Evolutionary conservation across 139 green algal species (phyloP).

Genomic region (Raphidocelis subcapitata): DNA sequence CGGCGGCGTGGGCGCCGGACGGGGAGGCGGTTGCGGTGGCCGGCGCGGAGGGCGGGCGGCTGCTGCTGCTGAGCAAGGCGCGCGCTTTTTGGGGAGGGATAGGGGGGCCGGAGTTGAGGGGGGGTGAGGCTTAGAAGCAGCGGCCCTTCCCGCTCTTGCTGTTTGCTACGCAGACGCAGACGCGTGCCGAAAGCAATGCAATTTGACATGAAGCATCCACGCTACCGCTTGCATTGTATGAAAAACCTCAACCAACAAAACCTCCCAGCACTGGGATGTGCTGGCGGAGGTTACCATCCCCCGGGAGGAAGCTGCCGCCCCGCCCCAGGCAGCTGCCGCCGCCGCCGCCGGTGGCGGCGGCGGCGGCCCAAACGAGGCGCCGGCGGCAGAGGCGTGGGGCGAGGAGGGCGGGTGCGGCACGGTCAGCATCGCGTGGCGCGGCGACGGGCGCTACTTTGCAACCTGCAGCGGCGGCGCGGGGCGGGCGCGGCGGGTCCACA

Average conservation of each 20-base stretch:
- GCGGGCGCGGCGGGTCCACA: slow-evolving; percentile 22
- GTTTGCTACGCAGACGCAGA: not conserved
- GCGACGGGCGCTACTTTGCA: slow-evolving; percentile 79
- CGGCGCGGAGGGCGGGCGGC: slow-evolving; percentile 42
- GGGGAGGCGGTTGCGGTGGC: slow-evolving; percentile 75
- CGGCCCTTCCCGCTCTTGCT: not conserved
- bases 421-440: slow-evolving; percentile 72
- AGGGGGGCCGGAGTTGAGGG: not conserved
- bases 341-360: slow-evolving; percentile 20
- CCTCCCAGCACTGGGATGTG: slow-evolving; percentile 42
- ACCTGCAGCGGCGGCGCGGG: slow-evolving; percentile 35
- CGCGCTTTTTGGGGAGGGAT: not conserved
- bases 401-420: no score
- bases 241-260: not conserved
- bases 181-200: not conserved
- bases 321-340: slow-evolving; percentile 5
- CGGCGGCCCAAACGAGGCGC: not conserved
- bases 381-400: not conserved
- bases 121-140: not conserved
- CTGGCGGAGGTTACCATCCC: slow-evolving; percentile 29
- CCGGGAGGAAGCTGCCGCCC: not conserved
- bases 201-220: not conserved
- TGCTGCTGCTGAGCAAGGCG: slow-evolving; percentile 82
- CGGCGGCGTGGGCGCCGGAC: slow-evolving; percentile 74
- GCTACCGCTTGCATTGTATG: not conserved